Evolutionary conservation across 2,329 filamentous ascomycete species (phyloP).

Genomic region (Diplodia sapinea): DNA sequence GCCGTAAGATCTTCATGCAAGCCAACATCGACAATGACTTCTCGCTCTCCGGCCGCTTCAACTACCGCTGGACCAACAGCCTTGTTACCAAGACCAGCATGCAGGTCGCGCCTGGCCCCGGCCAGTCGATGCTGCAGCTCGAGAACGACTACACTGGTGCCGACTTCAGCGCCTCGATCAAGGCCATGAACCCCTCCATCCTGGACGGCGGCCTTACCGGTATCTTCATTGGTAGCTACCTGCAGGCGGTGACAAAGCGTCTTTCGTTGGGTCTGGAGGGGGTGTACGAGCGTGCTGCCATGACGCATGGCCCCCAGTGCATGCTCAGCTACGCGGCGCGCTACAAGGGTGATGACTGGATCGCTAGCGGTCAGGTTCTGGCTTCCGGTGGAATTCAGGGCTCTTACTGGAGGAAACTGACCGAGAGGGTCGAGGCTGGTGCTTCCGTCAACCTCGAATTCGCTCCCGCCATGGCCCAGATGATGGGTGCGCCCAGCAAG

Average conservation of each 20-base stretch:
- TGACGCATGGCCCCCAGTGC: conserved; percentile 87
- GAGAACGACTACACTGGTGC: conserved; percentile 94
- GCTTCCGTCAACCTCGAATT: conserved; percentile 92
- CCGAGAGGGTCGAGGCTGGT: conserved; percentile 94
- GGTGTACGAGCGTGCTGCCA: conserved; percentile 87
- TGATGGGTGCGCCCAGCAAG: conserved; percentile 77
- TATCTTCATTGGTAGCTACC: conserved; percentile 93
- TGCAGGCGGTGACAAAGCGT: conserved; percentile 88
- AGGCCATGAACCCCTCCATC: conserved; percentile 92
- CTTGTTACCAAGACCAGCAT: conserved; percentile 87
- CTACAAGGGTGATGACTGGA: conserved; percentile 92
- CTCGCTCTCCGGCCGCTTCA: conserved; percentile 84
- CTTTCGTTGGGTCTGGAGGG: conserved; percentile 89
- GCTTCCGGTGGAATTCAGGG: conserved; percentile 86
- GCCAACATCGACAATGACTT: conserved; percentile 94
- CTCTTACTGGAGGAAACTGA: conserved; percentile 91
- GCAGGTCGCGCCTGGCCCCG: conserved; percentile 77
- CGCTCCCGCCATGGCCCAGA: conserved; percentile 66
- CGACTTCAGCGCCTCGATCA: conserved; percentile 92
- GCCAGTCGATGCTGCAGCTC: conserved; percentile 87
- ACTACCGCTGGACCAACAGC: conserved; percentile 83
- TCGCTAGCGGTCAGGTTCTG: conserved; percentile 87
- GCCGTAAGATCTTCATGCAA: conserved; percentile 83
- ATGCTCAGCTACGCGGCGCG: conserved; percentile 86
- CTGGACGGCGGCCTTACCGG: conserved; percentile 92